A percentile compares a stretch with the other conserved stretches of the same genome.
phyloP scores from a whole-genome alignment of 192 early-diverging fungal genomes.

The Linnemannia hyalina region DNA sequence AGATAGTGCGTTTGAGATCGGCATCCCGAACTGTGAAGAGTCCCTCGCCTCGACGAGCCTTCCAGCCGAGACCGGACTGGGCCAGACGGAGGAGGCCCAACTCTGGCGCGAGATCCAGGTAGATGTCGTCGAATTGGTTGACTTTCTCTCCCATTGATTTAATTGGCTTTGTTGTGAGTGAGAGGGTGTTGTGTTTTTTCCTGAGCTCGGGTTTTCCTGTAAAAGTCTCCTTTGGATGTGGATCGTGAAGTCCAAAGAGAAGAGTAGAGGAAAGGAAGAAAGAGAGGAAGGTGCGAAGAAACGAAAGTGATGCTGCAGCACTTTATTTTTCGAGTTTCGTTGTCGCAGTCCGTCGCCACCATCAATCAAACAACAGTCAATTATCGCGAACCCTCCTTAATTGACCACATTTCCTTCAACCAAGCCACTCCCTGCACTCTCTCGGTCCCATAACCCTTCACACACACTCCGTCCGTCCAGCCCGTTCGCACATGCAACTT shows the following conservation, averaged over 20 bases:
- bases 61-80: slow-evolving; percentile 81
- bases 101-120: slow-evolving; percentile 61
- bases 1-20: slow-evolving; percentile 81
- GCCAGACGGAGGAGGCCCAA: slow-evolving; percentile 65
- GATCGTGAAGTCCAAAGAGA: neutral
- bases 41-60: slow-evolving; percentile 65
- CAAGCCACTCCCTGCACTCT: neutral
- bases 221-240: neutral
- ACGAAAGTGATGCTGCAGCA: neutral
- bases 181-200: neutral
- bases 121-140: slow-evolving; percentile 67
- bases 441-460: neutral
- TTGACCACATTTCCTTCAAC: neutral
- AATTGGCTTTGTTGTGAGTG: neutral
- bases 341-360: neutral
- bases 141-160: slow-evolving; percentile 54
- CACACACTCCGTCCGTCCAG: neutral
- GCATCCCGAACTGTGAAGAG: slow-evolving; percentile 70
- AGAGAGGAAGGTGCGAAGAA: neutral
- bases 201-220: neutral
- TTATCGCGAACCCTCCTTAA: neutral
- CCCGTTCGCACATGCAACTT: neutral
- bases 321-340: neutral
- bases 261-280: neutral
- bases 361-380: neutral